These are phyloP conservation scores for Colletotrichum spinosum DNA, from an alignment of 2,329 filamentous ascomycete species.

Conservation along the genomic window DNA sequence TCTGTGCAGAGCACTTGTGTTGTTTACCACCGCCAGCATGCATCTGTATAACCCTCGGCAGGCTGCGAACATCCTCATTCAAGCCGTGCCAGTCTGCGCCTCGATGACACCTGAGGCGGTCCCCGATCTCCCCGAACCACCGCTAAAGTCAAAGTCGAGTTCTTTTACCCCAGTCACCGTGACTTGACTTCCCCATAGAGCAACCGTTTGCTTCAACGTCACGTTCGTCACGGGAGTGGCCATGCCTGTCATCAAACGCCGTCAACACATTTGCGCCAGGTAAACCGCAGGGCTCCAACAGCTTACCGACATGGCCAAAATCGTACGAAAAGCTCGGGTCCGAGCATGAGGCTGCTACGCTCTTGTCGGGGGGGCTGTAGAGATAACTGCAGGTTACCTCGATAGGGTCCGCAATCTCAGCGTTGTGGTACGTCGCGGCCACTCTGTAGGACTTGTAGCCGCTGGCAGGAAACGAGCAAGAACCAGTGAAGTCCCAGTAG, in stretches of 20 bases:
- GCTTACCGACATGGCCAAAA: slow-evolving; percentile 17
- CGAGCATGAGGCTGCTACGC: slow-evolving; percentile 15
- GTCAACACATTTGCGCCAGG: not conserved
- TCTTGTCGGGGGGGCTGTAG: slow-evolving; percentile 13
- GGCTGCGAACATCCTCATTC: not conserved
- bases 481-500: slow-evolving; percentile 25
- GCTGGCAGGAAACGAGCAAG: slow-evolving; percentile 6
- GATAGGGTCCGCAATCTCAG: slow-evolving; percentile 6
- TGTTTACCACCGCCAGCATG: no score
- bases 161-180: slow-evolving; percentile 7
- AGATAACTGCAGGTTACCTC: slow-evolving; percentile 22
- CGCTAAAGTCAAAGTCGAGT: slow-evolving; percentile 22
- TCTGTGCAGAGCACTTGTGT: no score
- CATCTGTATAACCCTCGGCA: no score
- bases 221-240: slow-evolving; percentile 15
- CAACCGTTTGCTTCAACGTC: slow-evolving; percentile 16
- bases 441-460: slow-evolving; percentile 18
- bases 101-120: not conserved
- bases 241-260: not conserved
- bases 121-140: slow-evolving; percentile 8
- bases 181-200: slow-evolving; percentile 1
- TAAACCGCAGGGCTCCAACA: not conserved
- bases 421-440: slow-evolving; percentile 15
- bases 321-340: slow-evolving; percentile 25
- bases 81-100: slow-evolving; percentile 1